Evolutionary conservation across 75 land plant species (phyloP), one percentile per base, ranked within the genome.

Genomic region (Cunninghamia lanceolata): DNA sequence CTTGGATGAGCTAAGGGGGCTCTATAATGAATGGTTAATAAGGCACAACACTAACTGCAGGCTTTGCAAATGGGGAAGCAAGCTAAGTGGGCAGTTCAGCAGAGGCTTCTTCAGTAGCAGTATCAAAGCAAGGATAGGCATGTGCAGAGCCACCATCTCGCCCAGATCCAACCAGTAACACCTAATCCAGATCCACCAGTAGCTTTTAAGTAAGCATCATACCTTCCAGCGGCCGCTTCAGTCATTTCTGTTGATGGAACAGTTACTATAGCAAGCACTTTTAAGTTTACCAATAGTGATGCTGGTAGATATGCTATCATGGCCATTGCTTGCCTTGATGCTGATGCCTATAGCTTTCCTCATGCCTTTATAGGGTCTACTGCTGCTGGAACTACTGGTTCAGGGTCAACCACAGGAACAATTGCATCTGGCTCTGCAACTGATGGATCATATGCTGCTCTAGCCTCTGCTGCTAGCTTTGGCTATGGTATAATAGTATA

Each of bases 181-280:
- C 75, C 75, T 32, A 32, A 32, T 32, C 15, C 75, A 71, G 36
- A 71, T 32, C 36, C 15, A 71, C 75, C 36, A 71, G 35, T 71
- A 71, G 36, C 73, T 25, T 66, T 0, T 66, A 68, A 68, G 17
- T 68, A 70, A 70, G 74, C 74, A 70, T 9, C 74, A 70, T 70
- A 30, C 73, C 73, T 30, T 70, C 9, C 34, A 30, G 73, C 74
- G 7, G 34, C 74, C 34, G 11, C 74, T 70, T 70, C 34, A 70
- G 73, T 68, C 73, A n/a, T 68, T 68, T 68, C 73, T 68, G 73
- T 68, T 28, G 73, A 68, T 68, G 73, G 73, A 68, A n/a, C 73
- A 68, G 30, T 68, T 68, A 68, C 28, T 68, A 43, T 43, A 43
- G 46, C 30, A 68, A 68, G 73, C 73, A 68, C 30, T 68, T 68